These are phyloP conservation scores for Hura crepitans DNA, from an alignment of 441 rosid genomes.

Conservation along the genomic window DNA sequence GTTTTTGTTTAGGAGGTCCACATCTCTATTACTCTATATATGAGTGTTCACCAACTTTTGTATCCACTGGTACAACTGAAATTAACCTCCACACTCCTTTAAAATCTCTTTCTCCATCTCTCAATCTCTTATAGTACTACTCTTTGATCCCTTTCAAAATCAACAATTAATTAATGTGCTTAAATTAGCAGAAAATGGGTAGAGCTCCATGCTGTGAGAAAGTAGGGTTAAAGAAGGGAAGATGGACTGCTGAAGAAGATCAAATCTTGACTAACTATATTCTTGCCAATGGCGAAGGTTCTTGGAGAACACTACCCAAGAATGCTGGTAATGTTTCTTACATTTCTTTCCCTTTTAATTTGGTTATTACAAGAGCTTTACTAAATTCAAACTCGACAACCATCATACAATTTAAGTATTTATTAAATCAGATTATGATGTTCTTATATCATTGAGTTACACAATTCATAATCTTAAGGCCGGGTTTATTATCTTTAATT, in stretches of 20 bases:
- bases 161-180: too few species aligned
- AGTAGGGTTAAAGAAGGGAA: slow-evolving; percentile 68
- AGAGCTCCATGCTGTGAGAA: slow-evolving; percentile 81
- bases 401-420: too few species aligned
- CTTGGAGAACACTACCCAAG: slow-evolving; percentile 76
- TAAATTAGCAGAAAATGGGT: slow-evolving; percentile 36
- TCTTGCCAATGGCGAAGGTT: slow-evolving; percentile 66
- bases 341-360: too few species aligned
- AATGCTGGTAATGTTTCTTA: slow-evolving; percentile 64
- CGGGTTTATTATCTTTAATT: too few species aligned
- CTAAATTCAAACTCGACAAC: too few species aligned
- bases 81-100: not conserved
- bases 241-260: slow-evolving; percentile 81
- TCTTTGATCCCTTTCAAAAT: too few species aligned
- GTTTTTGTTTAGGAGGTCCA: too few species aligned
- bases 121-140: too few species aligned
- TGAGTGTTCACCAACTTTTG: not conserved
- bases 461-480: too few species aligned
- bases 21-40: not conserved
- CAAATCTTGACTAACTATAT: slow-evolving; percentile 51
- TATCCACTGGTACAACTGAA: not conserved
- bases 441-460: too few species aligned
- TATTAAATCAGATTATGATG: too few species aligned
- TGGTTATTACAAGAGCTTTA: too few species aligned
- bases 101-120: not conserved